Evolutionary conservation across 2,329 filamentous ascomycete genomes (phyloP).

Genomic region (Xylaria sp.): DNA sequence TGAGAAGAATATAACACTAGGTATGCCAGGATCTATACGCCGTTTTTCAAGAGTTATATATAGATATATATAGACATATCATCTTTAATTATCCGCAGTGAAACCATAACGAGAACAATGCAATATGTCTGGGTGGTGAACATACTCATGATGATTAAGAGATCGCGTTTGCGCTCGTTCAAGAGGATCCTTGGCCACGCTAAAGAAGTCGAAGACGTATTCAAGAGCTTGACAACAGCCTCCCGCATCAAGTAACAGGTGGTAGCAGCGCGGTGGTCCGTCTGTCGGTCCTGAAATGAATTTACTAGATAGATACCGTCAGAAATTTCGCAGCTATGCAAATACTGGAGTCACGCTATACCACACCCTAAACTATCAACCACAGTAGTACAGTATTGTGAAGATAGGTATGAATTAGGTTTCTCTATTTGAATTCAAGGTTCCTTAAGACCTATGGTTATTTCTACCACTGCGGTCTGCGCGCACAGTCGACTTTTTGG

Average conservation of each 20-base stretch:
- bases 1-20: no score
- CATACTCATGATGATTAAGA: not conserved
- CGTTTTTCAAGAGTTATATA: no score
- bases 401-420: slow-evolving; percentile 17
- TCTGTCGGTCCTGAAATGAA: not conserved
- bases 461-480: slow-evolving; percentile 7
- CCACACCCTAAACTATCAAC: not conserved
- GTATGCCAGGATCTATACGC: no score
- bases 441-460: not conserved
- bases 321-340: not conserved
- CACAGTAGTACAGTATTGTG: not conserved
- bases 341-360: not conserved
- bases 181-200: not conserved
- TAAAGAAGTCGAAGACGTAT: not conserved
- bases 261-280: not conserved
- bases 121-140: no score
- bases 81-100: no score
- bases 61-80: no score
- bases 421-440: slow-evolving; percentile 17
- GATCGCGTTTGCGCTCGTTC: not conserved
- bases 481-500: slow-evolving; percentile 11
- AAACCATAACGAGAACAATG: no score
- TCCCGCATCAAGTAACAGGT: not conserved
- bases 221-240: not conserved
- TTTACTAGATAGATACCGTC: not conserved